Evolutionary conservation across 257 asterid species (phyloP).

Genomic region (Coffea canephora): DNA sequence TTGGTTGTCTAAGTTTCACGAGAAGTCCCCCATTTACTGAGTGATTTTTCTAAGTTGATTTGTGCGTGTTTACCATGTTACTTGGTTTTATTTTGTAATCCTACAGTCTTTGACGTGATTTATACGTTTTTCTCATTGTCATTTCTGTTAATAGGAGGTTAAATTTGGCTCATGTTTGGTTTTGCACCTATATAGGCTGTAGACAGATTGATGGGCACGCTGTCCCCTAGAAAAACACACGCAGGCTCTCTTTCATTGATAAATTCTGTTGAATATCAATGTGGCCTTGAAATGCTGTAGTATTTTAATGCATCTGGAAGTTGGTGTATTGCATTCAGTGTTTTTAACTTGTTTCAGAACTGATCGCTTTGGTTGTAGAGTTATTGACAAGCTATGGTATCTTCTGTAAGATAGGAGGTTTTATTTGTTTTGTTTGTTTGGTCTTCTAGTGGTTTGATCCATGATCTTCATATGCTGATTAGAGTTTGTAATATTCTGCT

Average conservation of each 20-base stretch:
- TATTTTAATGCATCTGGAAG: no score
- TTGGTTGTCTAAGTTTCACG: background rate
- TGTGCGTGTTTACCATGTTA: no score
- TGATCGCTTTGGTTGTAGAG: background rate
- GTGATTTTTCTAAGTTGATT: no score
- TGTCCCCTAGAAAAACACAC: no score
- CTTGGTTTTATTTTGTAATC: no score
- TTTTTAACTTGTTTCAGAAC: background rate
- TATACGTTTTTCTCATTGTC: background rate
- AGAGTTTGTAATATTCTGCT: background rate
- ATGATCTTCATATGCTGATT: background rate
- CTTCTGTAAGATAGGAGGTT: background rate
- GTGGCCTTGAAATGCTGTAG: background rate
- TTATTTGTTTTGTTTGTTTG: background rate
- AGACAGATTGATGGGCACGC: no score
- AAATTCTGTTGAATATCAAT: background rate
- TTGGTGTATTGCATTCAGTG: background rate
- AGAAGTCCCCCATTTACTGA: no score
- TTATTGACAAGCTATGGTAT: no score
- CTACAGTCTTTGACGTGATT: no score
- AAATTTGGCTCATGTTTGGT: background rate
- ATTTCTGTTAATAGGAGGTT: background rate
- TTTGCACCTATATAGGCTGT: no score
- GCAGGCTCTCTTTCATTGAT: background rate
- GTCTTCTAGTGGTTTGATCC: background rate